Percentiles rank a stretch among this genome's conserved stretches.
These are phyloP conservation scores for Salix caprea DNA, from an alignment of 345 rosid species.

Conservation along the genomic window DNA sequence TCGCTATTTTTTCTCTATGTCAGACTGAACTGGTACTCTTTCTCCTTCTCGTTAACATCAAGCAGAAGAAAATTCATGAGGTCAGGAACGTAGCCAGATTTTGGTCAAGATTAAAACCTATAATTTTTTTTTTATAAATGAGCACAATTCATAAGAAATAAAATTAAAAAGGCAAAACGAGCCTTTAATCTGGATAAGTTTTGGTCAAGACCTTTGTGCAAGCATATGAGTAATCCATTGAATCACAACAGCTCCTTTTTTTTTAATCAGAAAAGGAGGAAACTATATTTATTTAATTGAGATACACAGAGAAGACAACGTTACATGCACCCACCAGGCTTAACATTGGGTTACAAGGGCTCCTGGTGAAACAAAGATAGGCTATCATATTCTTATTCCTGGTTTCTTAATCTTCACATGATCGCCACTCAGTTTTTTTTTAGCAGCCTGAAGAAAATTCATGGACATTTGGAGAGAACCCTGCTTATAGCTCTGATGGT, in stretches of 20 bases:
- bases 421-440: neutral
- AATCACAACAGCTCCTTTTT: too few relatives aligned
- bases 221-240: too few relatives aligned
- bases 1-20: conserved; percentile 62
- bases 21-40: conserved; percentile 42
- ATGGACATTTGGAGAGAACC: conserved; percentile 39
- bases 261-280: neutral
- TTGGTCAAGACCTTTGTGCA: too few relatives aligned
- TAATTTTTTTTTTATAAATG: too few relatives aligned
- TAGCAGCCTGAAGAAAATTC: conserved; percentile 12
- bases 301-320: neutral
- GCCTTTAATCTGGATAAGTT: too few relatives aligned
- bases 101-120: too few relatives aligned
- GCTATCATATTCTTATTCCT: neutral
- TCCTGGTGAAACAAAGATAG: neutral
- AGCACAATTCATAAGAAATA: too few relatives aligned
- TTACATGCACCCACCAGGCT: neutral
- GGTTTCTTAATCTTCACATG: neutral
- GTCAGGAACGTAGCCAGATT: conserved; percentile 47
- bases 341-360: neutral
- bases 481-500: conserved; percentile 61
- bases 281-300: conserved; percentile 1
- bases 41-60: conserved; percentile 55
- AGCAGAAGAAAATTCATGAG: conserved; percentile 45
- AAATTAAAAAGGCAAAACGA: too few relatives aligned